A percentile compares a stretch with the other conserved stretches of the same genome.
Evolutionary conservation across 1,139 yeast species (phyloP).

Genomic region (Geotrichum siamense): DNA sequence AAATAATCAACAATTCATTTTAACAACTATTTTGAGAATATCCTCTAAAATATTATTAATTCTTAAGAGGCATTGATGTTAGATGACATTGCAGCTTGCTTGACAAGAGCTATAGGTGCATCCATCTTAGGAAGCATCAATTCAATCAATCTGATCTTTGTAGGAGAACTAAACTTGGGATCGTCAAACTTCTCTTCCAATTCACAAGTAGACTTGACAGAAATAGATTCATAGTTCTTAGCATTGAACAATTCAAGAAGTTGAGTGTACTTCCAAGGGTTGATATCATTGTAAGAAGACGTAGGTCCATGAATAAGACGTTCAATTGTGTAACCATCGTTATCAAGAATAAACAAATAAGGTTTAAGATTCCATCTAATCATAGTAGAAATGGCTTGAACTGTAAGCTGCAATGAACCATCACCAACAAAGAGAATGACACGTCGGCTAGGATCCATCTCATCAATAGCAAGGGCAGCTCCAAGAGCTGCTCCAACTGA

Average conservation of each 20-base stretch:
- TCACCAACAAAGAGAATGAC: slow-evolving; percentile 82
- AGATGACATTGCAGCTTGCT: slow-evolving; percentile 75
- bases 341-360: slow-evolving; percentile 74
- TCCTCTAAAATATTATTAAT: too few species aligned
- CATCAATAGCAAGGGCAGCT: slow-evolving; percentile 79
- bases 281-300: slow-evolving; percentile 73
- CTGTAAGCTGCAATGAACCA: slow-evolving; percentile 83
- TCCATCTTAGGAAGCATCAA: slow-evolving; percentile 74
- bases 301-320: slow-evolving; percentile 76
- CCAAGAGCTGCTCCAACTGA: slow-evolving; percentile 82
- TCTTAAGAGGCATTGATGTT: slow-evolving; percentile 41
- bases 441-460: slow-evolving; percentile 59
- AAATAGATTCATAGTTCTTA: slow-evolving; percentile 36
- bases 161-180: slow-evolving; percentile 49
- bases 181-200: slow-evolving; percentile 51
- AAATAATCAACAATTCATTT: too few species aligned
- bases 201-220: slow-evolving; percentile 60
- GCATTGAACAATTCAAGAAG: slow-evolving; percentile 70
- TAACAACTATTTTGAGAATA: too few species aligned
- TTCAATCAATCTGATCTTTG: slow-evolving; percentile 70
- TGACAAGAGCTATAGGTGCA: slow-evolving; percentile 66
- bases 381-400: slow-evolving; percentile 80
- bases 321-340: slow-evolving; percentile 85
- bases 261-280: slow-evolving; percentile 70
- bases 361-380: slow-evolving; percentile 74